phyloP scores from a whole-genome alignment of 2,329 filamentous ascomycete species.

The Trematosphaeria pertusa region DNA sequence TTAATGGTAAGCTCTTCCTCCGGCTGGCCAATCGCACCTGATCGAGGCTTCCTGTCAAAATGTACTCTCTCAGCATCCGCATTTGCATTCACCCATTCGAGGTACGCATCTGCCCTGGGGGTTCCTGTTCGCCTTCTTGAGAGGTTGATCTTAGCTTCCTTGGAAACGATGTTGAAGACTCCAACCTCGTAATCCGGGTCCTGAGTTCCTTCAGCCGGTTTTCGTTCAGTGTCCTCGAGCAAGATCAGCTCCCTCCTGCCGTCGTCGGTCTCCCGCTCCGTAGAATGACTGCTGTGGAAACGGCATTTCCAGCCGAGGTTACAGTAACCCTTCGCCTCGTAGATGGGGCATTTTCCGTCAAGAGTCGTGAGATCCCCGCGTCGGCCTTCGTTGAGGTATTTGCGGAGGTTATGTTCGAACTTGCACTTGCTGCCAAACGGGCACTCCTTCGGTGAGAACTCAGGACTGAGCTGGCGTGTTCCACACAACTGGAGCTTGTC shows the following conservation, averaged over 20 bases:
- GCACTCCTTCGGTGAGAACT: conserved; percentile 82
- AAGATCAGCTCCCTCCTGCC: conserved; percentile 84
- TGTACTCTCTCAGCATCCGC: conserved; percentile 46
- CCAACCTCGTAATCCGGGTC: conserved; percentile 58
- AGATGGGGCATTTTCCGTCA: conserved; percentile 81
- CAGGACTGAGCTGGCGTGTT: conserved; percentile 72
- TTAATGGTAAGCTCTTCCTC: conserved; percentile 26
- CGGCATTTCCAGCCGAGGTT: conserved; percentile 92
- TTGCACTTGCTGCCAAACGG: conserved; percentile 81
- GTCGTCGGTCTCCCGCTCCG: conserved; percentile 78
- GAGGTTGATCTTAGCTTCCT: conserved; percentile 75
- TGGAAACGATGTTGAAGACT: conserved; percentile 76
- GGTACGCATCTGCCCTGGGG: conserved; percentile 76
- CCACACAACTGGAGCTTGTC: conserved; percentile 81
- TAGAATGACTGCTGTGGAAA: conserved; percentile 85
- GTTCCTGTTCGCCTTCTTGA: conserved; percentile 74
- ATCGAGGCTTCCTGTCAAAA: conserved; percentile 43
- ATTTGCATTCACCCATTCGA: conserved; percentile 77
- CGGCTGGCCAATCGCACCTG: conserved; percentile 31
- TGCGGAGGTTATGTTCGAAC: conserved; percentile 81
- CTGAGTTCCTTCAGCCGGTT: conserved; percentile 27
- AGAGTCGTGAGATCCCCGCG: conserved; percentile 80
- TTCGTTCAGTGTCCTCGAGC: conserved; percentile 62
- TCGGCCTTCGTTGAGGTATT: conserved; percentile 83
- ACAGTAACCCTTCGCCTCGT: conserved; percentile 76